A percentile compares a stretch with the other conserved stretches of the same genome.
Evolutionary conservation across 2,329 filamentous ascomycete genomes (phyloP).

Genomic region (Nectriaceae sp.): DNA sequence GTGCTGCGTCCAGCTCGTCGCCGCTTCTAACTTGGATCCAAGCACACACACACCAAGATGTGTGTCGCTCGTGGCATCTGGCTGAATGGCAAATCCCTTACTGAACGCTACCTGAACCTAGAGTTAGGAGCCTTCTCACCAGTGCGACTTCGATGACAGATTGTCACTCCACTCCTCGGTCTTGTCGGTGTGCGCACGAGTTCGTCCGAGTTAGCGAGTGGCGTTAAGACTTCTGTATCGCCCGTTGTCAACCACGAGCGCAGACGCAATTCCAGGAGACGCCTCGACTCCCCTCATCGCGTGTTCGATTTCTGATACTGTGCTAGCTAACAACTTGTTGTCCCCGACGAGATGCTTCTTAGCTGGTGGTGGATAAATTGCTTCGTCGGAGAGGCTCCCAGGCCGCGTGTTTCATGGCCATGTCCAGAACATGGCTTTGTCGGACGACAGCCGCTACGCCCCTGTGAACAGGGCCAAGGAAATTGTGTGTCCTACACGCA

Average conservation of each 20-base stretch:
- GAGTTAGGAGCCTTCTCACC: too few relatives aligned
- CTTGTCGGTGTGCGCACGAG: too few relatives aligned
- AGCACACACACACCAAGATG: too few relatives aligned
- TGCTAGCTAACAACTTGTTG: not conserved
- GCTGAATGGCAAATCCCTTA: too few relatives aligned
- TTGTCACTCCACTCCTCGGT: too few relatives aligned
- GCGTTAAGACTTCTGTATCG: not conserved
- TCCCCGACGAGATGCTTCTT: not conserved
- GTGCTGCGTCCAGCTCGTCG: too few relatives aligned
- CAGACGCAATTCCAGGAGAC: not conserved
- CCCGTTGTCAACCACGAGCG: not conserved
- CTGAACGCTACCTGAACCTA: too few relatives aligned
- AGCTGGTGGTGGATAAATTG: slow-evolving; percentile 16
- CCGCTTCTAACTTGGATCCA: too few relatives aligned
- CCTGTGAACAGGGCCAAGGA: slow-evolving; percentile 18
- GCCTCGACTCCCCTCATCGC: not conserved
- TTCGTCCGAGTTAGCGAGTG: not conserved
- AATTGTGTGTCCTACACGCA: slow-evolving; percentile 19
- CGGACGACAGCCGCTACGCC: slow-evolving; percentile 15
- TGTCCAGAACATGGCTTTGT: slow-evolving; percentile 14
- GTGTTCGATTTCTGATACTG: not conserved
- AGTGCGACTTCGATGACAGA: too few relatives aligned
- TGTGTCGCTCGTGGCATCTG: too few relatives aligned
- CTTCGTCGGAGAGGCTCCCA: slow-evolving; percentile 11
- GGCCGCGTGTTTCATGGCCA: slow-evolving; percentile 27